phyloP scores from a whole-genome alignment of 768 basidiomycete species.

The Podaxis sp. region DNA sequence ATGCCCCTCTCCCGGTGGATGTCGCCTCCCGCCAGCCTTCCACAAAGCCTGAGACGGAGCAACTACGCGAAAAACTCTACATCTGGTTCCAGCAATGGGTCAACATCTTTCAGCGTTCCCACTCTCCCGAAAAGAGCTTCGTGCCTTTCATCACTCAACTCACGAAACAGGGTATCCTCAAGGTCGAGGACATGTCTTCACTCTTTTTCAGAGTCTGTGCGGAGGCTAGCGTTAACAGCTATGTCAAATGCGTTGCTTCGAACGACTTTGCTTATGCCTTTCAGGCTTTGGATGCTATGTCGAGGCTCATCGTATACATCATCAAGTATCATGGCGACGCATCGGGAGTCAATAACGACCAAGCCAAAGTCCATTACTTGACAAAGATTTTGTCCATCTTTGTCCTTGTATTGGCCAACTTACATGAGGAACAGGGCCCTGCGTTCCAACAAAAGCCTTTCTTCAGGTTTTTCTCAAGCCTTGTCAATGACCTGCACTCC shows the following conservation, averaged over 20 bases:
- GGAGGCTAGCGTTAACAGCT: slow-evolving; percentile 89
- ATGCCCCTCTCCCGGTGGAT: slow-evolving; percentile 38
- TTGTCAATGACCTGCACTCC: slow-evolving; percentile 87
- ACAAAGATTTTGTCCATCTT: slow-evolving; percentile 98
- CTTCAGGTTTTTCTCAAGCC: slow-evolving; percentile 96
- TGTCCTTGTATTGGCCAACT: slow-evolving; percentile 90
- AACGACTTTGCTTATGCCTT: slow-evolving; percentile 80
- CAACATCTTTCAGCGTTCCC: slow-evolving; percentile 86
- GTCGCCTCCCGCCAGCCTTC: slow-evolving; percentile 34
- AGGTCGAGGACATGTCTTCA: slow-evolving; percentile 93
- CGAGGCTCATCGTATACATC: slow-evolving; percentile 93
- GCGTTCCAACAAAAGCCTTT: slow-evolving; percentile 97
- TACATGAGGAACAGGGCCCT: slow-evolving; percentile 91
- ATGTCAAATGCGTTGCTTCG: slow-evolving; percentile 69
- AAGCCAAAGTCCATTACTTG: slow-evolving; percentile 94
- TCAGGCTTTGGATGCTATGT: slow-evolving; percentile 94
- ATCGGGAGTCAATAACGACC: slow-evolving; percentile 87
- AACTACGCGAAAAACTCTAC: slow-evolving; percentile 72
- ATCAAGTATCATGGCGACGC: slow-evolving; percentile 99
- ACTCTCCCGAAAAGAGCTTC: slow-evolving; percentile 91
- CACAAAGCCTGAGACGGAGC: slow-evolving; percentile 71
- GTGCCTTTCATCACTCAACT: slow-evolving; percentile 96
- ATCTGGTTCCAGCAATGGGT: slow-evolving; percentile 96
- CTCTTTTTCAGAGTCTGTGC: slow-evolving; percentile 99
- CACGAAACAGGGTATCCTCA: slow-evolving; percentile 94